phyloP scores from a whole-genome alignment of 495 filamentous ascomycete species.

The Xylaria bambusicola region DNA sequence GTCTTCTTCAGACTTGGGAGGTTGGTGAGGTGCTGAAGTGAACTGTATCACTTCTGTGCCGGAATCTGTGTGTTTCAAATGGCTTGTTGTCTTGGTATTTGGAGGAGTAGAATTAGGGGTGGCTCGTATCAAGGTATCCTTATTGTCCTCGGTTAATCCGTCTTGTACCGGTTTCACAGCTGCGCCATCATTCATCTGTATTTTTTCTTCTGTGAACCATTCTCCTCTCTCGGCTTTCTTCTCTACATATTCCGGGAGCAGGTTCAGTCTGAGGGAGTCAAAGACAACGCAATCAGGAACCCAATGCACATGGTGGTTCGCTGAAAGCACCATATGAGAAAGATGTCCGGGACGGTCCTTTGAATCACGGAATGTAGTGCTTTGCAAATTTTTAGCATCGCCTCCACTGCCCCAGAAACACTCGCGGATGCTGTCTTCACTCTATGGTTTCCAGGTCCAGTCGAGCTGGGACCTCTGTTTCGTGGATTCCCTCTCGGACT shows the following conservation, averaged over 20 bases:
- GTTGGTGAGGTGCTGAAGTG: background rate
- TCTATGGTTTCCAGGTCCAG: slow-evolving; percentile 4
- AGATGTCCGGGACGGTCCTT: slow-evolving; percentile 18
- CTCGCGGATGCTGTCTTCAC: slow-evolving; percentile 10
- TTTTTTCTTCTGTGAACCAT: slow-evolving; percentile 20
- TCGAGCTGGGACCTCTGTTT: slow-evolving; percentile 3
- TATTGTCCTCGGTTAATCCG: slow-evolving; percentile 12
- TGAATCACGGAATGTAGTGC: slow-evolving; percentile 22
- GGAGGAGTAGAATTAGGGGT: background rate
- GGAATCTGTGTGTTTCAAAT: slow-evolving; percentile 20
- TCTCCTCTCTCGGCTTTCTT: slow-evolving; percentile 30
- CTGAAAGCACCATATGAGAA: slow-evolving; percentile 23
- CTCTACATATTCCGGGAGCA: slow-evolving; percentile 26
- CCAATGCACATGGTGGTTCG: slow-evolving; percentile 26
- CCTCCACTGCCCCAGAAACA: slow-evolving; percentile 15
- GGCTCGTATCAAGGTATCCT: background rate
- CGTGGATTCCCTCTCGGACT: slow-evolving; percentile 31
- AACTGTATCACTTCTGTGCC: background rate
- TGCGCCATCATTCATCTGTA: background rate
- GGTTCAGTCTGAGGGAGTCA: slow-evolving; percentile 22
- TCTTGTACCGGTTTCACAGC: slow-evolving; percentile 2
- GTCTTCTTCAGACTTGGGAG: background rate
- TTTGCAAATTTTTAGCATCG: background rate
- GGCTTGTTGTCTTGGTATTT: background rate
- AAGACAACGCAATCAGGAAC: slow-evolving; percentile 26